Conservation (phyloP, 345 rosid genomes). For the Bruguiera sexangula region DNA sequence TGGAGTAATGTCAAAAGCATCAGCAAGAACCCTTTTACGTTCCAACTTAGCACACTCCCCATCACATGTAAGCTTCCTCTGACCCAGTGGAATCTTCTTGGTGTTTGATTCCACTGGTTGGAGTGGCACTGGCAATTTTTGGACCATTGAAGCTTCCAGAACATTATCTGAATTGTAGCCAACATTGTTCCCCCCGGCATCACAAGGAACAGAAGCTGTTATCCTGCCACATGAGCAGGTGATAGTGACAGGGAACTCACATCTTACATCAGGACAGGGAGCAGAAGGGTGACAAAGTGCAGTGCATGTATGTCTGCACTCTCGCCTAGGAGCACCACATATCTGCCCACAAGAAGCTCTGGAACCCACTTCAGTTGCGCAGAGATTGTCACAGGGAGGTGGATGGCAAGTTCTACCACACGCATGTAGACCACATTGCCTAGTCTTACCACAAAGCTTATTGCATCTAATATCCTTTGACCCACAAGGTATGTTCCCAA, state of each 20-base stretch:
- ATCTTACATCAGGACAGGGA: slow-evolving; percentile 81
- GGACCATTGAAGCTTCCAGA: slow-evolving; percentile 60
- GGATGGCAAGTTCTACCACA: slow-evolving; percentile 84
- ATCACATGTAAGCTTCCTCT: slow-evolving; percentile 83
- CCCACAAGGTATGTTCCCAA: slow-evolving; percentile 94
- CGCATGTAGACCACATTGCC: slow-evolving; percentile 94
- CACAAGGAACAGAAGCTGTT: slow-evolving; percentile 73
- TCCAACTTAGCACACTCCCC: slow-evolving; percentile 87
- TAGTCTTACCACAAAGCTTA: slow-evolving; percentile 84
- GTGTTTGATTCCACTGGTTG: slow-evolving; percentile 62
- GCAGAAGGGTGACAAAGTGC: slow-evolving; percentile 80
- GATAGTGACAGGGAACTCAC: slow-evolving; percentile 67
- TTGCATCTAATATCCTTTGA: slow-evolving; percentile 90
- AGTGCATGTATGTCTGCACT: slow-evolving; percentile 83
- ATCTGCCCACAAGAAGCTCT: slow-evolving; percentile 85
- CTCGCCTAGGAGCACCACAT: slow-evolving; percentile 92
- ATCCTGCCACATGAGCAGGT: slow-evolving; percentile 85
- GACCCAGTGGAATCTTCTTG: slow-evolving; percentile 69
- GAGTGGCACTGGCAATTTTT: slow-evolving; percentile 64
- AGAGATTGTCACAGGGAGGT: slow-evolving; percentile 58
- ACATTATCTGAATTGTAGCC: slow-evolving; percentile 40
- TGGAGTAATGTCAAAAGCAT: slow-evolving; percentile 79
- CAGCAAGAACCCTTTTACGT: slow-evolving; percentile 85
- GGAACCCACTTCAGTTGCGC: slow-evolving; percentile 35
- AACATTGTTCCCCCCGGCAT: slow-evolving; percentile 62